Evolutionary conservation across 495 filamentous ascomycete genomes (phyloP).

Genomic region (Clohesyomyces aquaticus): DNA sequence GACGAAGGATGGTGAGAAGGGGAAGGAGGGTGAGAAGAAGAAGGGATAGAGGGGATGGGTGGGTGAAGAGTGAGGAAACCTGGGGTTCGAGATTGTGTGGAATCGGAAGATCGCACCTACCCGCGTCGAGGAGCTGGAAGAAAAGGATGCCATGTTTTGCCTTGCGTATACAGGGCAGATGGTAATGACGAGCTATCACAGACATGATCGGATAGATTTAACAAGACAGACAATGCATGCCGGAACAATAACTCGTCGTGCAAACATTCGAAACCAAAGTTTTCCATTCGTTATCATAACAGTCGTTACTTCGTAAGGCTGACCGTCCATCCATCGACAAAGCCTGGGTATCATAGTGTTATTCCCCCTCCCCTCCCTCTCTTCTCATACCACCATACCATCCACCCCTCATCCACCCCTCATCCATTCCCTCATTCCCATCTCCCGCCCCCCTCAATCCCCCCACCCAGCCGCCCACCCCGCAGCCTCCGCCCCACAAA

Average conservation of each 20-base stretch:
- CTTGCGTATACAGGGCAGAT: too few species aligned
- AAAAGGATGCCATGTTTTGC: too few species aligned
- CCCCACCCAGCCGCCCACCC: conserved; percentile 72
- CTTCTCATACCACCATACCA: not conserved
- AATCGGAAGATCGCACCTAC: not conserved
- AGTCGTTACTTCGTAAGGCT: not conserved
- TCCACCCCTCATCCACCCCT: not conserved
- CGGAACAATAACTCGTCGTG: too few species aligned
- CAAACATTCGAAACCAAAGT: too few species aligned
- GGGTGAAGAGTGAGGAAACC: too few species aligned
- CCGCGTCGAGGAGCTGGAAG: conserved; percentile 3
- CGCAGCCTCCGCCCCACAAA: conserved; percentile 70
- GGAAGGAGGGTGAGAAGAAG: conserved; percentile 61
- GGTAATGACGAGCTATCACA: conserved; percentile 5
- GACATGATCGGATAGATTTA: conserved; percentile 12
- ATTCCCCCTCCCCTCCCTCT: not conserved
- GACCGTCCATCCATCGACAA: not conserved
- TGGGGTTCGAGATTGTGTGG: too few species aligned
- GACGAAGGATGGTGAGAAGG: conserved; percentile 59
- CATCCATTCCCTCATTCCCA: not conserved
- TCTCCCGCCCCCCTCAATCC: conserved; percentile 9
- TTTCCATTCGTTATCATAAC: not conserved
- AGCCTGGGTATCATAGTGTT: not conserved
- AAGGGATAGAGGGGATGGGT: conserved; percentile 38
- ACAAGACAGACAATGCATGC: conserved; percentile 7